Conservation (phyloP, 768 basidiomycete genomes). For the Collybiopsis luxurians region DNA sequence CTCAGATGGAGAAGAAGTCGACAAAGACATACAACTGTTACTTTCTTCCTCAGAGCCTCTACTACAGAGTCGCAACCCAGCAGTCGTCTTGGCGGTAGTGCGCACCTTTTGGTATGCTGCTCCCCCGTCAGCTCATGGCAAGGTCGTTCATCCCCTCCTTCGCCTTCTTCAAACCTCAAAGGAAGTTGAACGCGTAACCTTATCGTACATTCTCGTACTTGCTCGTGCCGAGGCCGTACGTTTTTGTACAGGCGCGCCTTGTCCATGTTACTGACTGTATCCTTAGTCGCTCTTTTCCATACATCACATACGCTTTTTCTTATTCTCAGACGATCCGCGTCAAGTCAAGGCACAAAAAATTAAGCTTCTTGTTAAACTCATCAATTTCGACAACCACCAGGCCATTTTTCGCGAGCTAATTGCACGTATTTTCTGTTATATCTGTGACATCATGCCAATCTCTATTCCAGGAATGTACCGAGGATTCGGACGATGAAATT, state of each 20-base stretch:
- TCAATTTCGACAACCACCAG: conserved; percentile 64
- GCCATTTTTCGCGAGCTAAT: conserved; percentile 80
- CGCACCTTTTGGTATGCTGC: conserved; percentile 75
- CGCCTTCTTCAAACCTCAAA: conserved; percentile 64
- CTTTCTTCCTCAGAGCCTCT: conserved; percentile 71
- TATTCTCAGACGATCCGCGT: conserved; percentile 64
- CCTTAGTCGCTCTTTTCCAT: conserved; percentile 61
- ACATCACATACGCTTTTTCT: conserved; percentile 64
- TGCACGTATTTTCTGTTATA: conserved; percentile 42
- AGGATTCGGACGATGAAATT: conserved; percentile 71
- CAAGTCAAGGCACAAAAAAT: conserved; percentile 77
- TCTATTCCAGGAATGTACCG: conserved; percentile 65
- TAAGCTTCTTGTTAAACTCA: conserved; percentile 62
- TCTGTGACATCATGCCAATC: not conserved
- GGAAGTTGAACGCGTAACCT: conserved; percentile 74
- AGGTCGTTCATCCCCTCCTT: conserved; percentile 70
- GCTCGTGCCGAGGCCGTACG: conserved; percentile 66
- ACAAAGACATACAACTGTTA: conserved; percentile 75
- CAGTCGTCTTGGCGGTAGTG: conserved; percentile 77
- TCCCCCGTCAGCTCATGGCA: conserved; percentile 49
- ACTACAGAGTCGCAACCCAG: conserved; percentile 84
- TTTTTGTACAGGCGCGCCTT: not conserved
- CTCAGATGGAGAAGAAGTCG: conserved; percentile 53
- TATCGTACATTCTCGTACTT: conserved; percentile 70
- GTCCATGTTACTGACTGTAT: not conserved